Percentiles rank a stretch among this genome's conserved stretches.
Conservation (phyloP, 176 grass and related monocot species). For the Tillandsia fasciculata region DNA sequence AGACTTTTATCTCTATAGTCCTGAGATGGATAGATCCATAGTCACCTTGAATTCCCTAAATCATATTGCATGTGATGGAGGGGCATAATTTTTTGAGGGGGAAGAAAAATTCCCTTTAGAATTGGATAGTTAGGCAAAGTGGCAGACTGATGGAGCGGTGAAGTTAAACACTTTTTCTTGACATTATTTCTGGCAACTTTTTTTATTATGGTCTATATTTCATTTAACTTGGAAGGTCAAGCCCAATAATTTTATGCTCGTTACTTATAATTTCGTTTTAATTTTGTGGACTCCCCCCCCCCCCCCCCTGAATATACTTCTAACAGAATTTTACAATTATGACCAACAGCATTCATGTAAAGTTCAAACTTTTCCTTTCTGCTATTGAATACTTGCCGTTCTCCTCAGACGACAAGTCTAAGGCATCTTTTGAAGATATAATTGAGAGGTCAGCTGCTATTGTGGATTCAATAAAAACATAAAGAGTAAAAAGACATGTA, state of each 20-base stretch:
- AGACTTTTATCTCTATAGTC: no score
- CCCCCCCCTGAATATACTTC: background rate
- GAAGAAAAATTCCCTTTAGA: no score
- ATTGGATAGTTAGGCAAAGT: no score
- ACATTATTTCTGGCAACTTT: no score
- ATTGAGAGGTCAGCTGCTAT: slow-evolving; percentile 69
- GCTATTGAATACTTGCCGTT: slow-evolving; percentile 91
- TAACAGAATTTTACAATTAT: slow-evolving; percentile 15
- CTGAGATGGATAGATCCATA: no score
- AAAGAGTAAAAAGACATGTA: background rate
- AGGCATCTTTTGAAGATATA: slow-evolving; percentile 86
- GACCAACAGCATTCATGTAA: slow-evolving; percentile 57
- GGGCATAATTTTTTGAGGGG: no score
- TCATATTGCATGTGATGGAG: no score
- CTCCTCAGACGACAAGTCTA: slow-evolving; percentile 47
- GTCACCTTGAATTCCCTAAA: no score
- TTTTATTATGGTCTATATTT: background rate
- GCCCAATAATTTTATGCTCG: no score
- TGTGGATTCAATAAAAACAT: slow-evolving; percentile 3
- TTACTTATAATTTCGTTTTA: background rate
- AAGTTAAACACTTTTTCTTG: no score
- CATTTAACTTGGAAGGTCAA: no score
- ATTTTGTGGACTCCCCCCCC: background rate
- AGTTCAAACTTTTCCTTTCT: slow-evolving; percentile 86
- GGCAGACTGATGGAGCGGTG: no score